Percentiles rank a stretch among this genome's conserved stretches.
Evolutionary conservation across 768 basidiomycete species (phyloP).

Genomic region (Crepidotus variabilis): DNA sequence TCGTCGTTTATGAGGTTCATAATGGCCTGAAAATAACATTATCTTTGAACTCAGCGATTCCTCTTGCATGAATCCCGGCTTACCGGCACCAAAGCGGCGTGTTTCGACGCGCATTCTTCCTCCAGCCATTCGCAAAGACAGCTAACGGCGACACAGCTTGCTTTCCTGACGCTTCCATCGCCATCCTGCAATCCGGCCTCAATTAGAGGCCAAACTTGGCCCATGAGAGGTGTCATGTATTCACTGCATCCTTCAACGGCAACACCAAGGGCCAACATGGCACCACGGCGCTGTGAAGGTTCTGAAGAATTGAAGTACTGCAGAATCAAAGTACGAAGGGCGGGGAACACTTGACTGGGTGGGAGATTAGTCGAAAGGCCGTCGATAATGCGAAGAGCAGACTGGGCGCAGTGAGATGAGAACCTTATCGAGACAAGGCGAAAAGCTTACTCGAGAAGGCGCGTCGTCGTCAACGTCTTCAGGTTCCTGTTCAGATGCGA

Average conservation of each 20-base stretch:
- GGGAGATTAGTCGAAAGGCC: constrained; percentile 89
- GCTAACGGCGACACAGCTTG: constrained; percentile 92
- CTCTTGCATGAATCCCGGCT: constrained; percentile 19
- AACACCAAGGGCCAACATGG: constrained; percentile 93
- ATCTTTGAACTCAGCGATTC: background rate
- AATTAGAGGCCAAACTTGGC: constrained; percentile 90
- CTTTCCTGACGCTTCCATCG: constrained; percentile 87
- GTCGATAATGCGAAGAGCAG: constrained; percentile 93
- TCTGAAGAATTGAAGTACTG: constrained; percentile 83
- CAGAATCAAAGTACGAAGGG: constrained; percentile 77
- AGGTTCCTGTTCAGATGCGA: constrained; percentile 90
- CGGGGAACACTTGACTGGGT: constrained; percentile 93
- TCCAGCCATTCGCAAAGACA: constrained; percentile 98
- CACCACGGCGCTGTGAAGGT: constrained; percentile 79
- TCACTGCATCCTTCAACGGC: constrained; percentile 97
- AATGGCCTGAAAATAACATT: constrained; percentile 61
- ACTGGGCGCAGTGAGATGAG: constrained; percentile 38
- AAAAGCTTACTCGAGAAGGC: constrained; percentile 71
- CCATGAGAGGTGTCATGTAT: constrained; percentile 92
- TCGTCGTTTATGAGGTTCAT: constrained; percentile 88
- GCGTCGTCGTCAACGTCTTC: constrained; percentile 93
- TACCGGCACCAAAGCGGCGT: constrained; percentile 82
- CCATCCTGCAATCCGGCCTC: constrained; percentile 82
- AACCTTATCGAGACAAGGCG: background rate
- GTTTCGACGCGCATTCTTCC: constrained; percentile 84